Percentiles rank a stretch among this genome's conserved stretches.
Evolutionary conservation across 2,329 filamentous ascomycete species (phyloP).

Genomic region (Cladosporium cucumerinum): DNA sequence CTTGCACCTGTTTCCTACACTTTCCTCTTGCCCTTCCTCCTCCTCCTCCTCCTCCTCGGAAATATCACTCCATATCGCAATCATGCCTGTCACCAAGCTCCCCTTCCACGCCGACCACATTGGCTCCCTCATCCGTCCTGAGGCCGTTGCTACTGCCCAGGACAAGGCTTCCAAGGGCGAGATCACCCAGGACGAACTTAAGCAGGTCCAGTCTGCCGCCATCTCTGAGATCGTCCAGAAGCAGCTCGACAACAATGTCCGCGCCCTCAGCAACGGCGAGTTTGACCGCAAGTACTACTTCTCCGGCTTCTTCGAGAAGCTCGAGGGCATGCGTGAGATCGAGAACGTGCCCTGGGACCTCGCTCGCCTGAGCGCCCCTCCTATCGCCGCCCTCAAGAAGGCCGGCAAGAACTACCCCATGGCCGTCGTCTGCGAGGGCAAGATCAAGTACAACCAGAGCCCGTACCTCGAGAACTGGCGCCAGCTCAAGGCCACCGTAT

Average conservation of each 20-base stretch:
- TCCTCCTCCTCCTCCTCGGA: not conserved
- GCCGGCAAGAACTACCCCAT: constrained; percentile 39
- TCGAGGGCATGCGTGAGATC: constrained; percentile 37
- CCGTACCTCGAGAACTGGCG: constrained; percentile 39
- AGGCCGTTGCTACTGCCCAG: constrained; percentile 59
- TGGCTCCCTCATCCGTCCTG: constrained; percentile 66
- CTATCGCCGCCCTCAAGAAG: constrained; percentile 38
- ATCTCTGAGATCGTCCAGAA: constrained; percentile 63
- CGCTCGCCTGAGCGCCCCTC: constrained; percentile 35
- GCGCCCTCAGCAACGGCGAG: constrained; percentile 66
- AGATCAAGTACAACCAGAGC: constrained; percentile 35
- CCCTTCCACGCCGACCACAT: constrained; percentile 72
- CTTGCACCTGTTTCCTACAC: constrained; percentile 4
- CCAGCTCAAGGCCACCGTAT: constrained; percentile 32
- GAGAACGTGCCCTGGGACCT: constrained; percentile 37
- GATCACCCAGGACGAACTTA: constrained; percentile 54
- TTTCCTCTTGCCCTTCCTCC: not conserved
- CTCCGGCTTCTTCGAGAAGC: constrained; percentile 39
- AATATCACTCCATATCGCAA: constrained; percentile 4
- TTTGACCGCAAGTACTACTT: constrained; percentile 49
- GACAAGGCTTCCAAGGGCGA: constrained; percentile 55
- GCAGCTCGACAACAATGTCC: constrained; percentile 62
- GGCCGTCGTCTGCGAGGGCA: constrained; percentile 37
- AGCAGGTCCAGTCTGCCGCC: constrained; percentile 60
- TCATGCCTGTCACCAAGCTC: constrained; percentile 40